A percentile compares a stretch with the other conserved stretches of the same genome.
Conservation (phyloP, 352 stramenopile genomes). For the Globisporangium perplexum region DNA sequence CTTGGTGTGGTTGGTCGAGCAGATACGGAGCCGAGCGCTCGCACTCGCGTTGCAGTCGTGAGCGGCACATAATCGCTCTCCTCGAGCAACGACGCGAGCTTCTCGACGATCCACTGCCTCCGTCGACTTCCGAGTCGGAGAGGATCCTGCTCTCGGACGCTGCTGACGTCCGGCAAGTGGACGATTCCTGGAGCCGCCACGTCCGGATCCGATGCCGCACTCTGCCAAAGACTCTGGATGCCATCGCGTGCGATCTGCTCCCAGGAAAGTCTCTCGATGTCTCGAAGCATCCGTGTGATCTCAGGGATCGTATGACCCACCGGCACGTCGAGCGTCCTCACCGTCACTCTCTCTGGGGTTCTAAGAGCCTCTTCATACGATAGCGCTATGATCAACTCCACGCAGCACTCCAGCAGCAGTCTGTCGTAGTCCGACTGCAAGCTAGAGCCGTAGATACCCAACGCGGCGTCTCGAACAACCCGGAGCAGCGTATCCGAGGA, state of each 20-base stretch:
- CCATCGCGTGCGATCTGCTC: conserved; percentile 5
- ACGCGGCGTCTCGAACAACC: conserved; percentile 14
- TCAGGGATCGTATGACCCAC: conserved; percentile 15
- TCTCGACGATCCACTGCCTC: background rate
- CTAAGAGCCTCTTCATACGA: background rate
- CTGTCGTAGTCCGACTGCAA: conserved; percentile 17
- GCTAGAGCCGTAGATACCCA: conserved; percentile 24
- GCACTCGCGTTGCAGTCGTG: background rate
- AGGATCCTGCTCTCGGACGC: background rate
- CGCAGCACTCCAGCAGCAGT: conserved; percentile 20
- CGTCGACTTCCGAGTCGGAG: background rate
- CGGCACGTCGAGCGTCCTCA: conserved; percentile 8
- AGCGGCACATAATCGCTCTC: background rate
- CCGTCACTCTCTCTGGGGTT: no score
- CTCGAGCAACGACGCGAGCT: conserved; percentile 5
- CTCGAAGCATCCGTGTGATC: conserved; percentile 8
- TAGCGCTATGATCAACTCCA: conserved; percentile 13
- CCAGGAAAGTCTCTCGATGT: conserved; percentile 18
- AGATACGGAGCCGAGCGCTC: background rate
- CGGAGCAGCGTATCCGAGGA: conserved; percentile 1
- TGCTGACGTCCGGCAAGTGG: background rate
- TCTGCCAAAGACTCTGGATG: conserved; percentile 6
- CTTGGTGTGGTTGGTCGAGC: background rate
- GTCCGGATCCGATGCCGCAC: background rate
- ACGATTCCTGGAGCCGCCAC: background rate